These are phyloP conservation scores for Fusarium vanettenii DNA, from an alignment of 2,329 filamentous ascomycete genomes.

Conservation along the genomic window DNA sequence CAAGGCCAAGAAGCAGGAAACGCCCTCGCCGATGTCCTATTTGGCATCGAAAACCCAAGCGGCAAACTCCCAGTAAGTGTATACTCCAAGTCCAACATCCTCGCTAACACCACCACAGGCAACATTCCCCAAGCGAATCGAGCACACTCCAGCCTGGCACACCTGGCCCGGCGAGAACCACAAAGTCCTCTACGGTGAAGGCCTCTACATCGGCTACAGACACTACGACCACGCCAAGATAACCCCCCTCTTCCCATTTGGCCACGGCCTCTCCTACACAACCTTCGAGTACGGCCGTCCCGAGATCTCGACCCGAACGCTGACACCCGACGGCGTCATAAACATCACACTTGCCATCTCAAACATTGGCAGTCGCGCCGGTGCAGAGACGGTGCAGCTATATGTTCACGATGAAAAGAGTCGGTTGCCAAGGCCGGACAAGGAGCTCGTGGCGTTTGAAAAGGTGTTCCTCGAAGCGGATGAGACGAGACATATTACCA, in stretches of 20 bases:
- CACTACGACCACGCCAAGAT: slow-evolving; percentile 75
- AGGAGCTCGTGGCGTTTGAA: slow-evolving; percentile 77
- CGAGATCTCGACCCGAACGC: slow-evolving; percentile 57
- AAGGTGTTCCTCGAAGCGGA: slow-evolving; percentile 71
- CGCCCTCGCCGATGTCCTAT: slow-evolving; percentile 74
- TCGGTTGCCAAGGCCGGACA: slow-evolving; percentile 72
- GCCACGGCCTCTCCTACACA: slow-evolving; percentile 80
- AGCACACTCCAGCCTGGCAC: slow-evolving; percentile 77
- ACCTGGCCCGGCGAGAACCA: slow-evolving; percentile 80
- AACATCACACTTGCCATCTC: slow-evolving; percentile 61
- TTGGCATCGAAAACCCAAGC: slow-evolving; percentile 74
- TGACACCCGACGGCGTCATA: slow-evolving; percentile 54
- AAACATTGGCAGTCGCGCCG: slow-evolving; percentile 67
- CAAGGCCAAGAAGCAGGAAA: slow-evolving; percentile 77
- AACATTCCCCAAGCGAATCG: slow-evolving; percentile 72
- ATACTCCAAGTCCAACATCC: not conserved
- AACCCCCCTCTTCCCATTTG: slow-evolving; percentile 75
- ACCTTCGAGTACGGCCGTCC: slow-evolving; percentile 72
- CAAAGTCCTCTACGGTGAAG: slow-evolving; percentile 77
- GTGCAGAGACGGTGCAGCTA: slow-evolving; percentile 74
- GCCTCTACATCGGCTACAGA: slow-evolving; percentile 78
- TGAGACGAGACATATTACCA: slow-evolving; percentile 62
- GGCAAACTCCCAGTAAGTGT: slow-evolving; percentile 72
- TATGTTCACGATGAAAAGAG: slow-evolving; percentile 75
- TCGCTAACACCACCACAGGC: slow-evolving; percentile 50